These are phyloP conservation scores for Lepidium aucheri DNA, from an alignment of 345 rosid species.

Conservation along the genomic window DNA sequence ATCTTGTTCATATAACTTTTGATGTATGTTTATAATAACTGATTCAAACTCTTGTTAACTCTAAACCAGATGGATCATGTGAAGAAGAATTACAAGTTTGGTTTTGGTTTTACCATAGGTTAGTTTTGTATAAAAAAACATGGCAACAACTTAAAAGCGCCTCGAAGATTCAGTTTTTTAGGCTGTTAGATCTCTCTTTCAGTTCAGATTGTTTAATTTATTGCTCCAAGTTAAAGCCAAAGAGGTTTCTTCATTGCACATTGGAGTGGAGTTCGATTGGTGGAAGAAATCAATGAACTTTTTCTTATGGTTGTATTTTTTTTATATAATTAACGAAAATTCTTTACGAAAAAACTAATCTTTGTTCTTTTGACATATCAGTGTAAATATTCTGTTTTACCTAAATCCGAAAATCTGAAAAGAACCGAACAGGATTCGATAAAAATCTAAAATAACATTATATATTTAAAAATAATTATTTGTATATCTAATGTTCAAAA, in stretches of 20 bases:
- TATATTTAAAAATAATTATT: too few relatives aligned
- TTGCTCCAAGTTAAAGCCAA: neutral
- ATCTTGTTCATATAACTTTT: neutral
- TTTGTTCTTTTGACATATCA: too few relatives aligned
- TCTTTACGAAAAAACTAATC: too few relatives aligned
- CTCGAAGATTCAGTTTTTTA: neutral
- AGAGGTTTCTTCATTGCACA: neutral
- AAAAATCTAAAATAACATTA: too few relatives aligned
- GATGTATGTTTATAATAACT: neutral
- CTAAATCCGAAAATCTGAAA: too few relatives aligned
- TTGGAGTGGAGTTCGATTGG: too few relatives aligned
- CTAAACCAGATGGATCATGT: slow-evolving; percentile 67
- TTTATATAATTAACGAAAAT: too few relatives aligned
- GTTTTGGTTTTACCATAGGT: slow-evolving; percentile 67
- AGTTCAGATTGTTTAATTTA: neutral
- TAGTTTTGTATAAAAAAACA: neutral
- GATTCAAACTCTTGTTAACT: neutral
- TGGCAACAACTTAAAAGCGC: neutral
- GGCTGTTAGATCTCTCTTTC: neutral
- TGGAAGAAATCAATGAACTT: too few relatives aligned
- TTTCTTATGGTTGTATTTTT: too few relatives aligned
- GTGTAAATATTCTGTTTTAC: too few relatives aligned
- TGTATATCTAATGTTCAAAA: too few relatives aligned
- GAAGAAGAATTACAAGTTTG: slow-evolving; percentile 90
- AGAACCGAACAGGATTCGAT: too few relatives aligned